Percentiles rank a stretch among this genome's conserved stretches.
Evolutionary conservation across 2,329 filamentous ascomycete species (phyloP).

Genomic region (Penicillium sp.): DNA sequence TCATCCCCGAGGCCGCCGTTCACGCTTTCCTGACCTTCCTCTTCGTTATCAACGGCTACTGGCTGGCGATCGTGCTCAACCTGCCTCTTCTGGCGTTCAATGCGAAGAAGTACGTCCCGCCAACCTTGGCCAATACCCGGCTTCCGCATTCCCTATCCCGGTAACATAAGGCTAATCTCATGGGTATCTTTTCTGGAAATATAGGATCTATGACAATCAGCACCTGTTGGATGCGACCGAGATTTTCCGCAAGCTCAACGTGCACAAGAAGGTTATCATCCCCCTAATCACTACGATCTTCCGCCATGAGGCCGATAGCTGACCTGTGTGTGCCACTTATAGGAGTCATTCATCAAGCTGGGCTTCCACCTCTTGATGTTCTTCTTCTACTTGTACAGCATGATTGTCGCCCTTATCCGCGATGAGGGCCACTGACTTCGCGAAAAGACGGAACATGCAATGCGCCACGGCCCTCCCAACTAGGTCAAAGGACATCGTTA

Average conservation of each 20-base stretch:
- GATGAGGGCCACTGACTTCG: slow-evolving; percentile 80
- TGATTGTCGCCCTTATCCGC: slow-evolving; percentile 94
- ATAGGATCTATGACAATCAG: slow-evolving; percentile 93
- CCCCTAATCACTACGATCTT: neutral
- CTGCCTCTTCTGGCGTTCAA: slow-evolving; percentile 91
- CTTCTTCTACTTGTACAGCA: slow-evolving; percentile 99
- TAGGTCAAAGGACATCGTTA: slow-evolving; percentile 17
- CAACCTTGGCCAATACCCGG: neutral
- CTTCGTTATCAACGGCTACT: slow-evolving; percentile 98
- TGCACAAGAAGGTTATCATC: slow-evolving; percentile 78
- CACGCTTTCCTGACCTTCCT: slow-evolving; percentile 94
- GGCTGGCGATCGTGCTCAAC: slow-evolving; percentile 90
- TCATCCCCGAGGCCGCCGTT: slow-evolving; percentile 96
- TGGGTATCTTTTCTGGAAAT: slow-evolving; percentile 8
- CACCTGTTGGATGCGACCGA: slow-evolving; percentile 96
- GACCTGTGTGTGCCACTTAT: slow-evolving; percentile 11
- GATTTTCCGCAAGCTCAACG: slow-evolving; percentile 98
- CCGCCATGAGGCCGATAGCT: slow-evolving; percentile 6
- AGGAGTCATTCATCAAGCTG: slow-evolving; percentile 99
- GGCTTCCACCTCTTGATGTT: slow-evolving; percentile 99
- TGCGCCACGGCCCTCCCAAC: slow-evolving; percentile 38
- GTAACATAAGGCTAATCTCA: slow-evolving; percentile 26
- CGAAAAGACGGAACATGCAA: slow-evolving; percentile 41
- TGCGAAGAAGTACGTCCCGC: slow-evolving; percentile 82
- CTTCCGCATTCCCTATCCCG: neutral